phyloP scores from a whole-genome alignment of 805 yeast species.

The Wickerhamiella australiensis region DNA sequence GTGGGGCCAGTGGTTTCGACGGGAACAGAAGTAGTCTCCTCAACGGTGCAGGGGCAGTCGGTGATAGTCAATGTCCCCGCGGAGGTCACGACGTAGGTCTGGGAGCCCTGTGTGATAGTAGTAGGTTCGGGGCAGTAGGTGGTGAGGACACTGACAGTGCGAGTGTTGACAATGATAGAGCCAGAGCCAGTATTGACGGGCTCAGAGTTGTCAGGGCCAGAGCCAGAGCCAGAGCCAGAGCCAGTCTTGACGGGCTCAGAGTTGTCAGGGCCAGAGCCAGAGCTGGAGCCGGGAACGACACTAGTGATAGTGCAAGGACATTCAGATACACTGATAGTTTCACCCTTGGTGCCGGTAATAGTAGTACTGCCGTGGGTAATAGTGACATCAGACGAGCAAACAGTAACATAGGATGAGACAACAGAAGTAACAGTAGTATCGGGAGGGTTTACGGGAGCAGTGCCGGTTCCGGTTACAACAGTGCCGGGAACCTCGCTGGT shows the following conservation, averaged over 20 bases:
- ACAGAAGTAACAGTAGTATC: slow-evolving; percentile 2
- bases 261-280: slow-evolving; percentile 16
- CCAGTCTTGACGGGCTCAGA: too few species aligned
- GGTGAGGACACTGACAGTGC: too few species aligned
- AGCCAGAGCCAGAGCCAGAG: slow-evolving; percentile 10
- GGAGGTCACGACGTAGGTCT: too few species aligned
- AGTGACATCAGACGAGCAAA: not conserved
- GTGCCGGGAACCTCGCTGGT: not conserved
- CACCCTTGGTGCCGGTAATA: slow-evolving; percentile 1
- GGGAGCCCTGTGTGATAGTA: too few species aligned
- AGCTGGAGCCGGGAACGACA: not conserved
- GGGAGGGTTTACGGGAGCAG: not conserved
- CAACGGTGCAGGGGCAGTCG: slow-evolving; percentile 8
- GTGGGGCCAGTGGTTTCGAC: slow-evolving; percentile 8
- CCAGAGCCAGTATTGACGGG: too few species aligned
- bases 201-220: slow-evolving; percentile 16
- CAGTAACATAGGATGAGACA: not conserved
- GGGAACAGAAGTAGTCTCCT: slow-evolving; percentile 1
- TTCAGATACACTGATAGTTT: not conserved
- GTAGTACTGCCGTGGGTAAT: not conserved
- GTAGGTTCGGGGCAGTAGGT: too few species aligned
- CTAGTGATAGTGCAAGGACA: not conserved
- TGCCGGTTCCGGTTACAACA: slow-evolving; percentile 1
- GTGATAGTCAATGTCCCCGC: too few species aligned
- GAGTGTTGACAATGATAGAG: too few species aligned